A percentile compares a stretch with the other conserved stretches of the same genome.
phyloP scores from a whole-genome alignment of 345 rosid species.

The Camelina sativa region DNA sequence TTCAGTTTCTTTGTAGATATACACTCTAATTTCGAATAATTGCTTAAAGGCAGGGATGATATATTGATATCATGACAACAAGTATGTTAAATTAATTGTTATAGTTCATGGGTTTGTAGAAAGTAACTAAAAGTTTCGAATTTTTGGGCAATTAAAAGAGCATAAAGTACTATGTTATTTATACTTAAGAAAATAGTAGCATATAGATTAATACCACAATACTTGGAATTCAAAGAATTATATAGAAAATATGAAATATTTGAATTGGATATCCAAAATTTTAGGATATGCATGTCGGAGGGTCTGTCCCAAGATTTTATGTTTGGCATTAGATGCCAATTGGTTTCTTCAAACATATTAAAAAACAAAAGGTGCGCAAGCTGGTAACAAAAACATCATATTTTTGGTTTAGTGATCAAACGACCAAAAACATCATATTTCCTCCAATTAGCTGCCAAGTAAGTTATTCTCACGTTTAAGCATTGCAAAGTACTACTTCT shows the following conservation, averaged over 20 bases:
- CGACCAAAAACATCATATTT: background rate
- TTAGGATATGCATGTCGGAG: constrained; percentile 39
- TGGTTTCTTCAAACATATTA: background rate
- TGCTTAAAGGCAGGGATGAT: constrained; percentile 8
- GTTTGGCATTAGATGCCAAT: constrained; percentile 32
- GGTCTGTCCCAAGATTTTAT: constrained; percentile 27
- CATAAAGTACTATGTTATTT: background rate
- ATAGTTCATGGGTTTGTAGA: constrained; percentile 1
- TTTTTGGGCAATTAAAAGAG: background rate
- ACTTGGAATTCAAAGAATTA: background rate
- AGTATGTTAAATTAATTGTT: background rate
- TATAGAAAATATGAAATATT: constrained; percentile 8
- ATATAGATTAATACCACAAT: background rate
- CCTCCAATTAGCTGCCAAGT: background rate
- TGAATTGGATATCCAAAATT: constrained; percentile 28
- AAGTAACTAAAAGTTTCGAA: constrained; percentile 6
- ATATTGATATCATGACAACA: constrained; percentile 5
- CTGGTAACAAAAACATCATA: background rate
- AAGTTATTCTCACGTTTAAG: background rate
- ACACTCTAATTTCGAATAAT: background rate
- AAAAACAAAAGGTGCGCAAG: background rate
- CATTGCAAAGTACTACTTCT: background rate
- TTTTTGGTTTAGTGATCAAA: background rate
- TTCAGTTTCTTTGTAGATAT: constrained; percentile 1
- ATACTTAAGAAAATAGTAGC: constrained; percentile 10